A percentile compares a stretch with the other conserved stretches of the same genome.
Conservation (phyloP, 345 rosid genomes). For the Anacardium occidentale region DNA sequence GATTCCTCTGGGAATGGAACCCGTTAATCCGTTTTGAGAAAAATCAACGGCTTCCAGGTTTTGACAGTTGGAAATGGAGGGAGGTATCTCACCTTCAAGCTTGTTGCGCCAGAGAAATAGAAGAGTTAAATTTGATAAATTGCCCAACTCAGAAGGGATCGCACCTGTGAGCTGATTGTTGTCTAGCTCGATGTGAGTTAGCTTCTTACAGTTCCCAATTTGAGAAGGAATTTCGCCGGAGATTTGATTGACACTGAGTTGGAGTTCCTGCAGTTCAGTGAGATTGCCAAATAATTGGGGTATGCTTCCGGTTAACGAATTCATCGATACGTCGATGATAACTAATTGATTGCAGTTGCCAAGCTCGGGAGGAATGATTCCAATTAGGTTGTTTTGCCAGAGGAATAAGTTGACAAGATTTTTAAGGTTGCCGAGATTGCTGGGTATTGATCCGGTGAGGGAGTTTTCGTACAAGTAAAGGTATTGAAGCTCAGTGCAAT, state of each 20-base stretch:
- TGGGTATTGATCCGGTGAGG: slow-evolving; percentile 67
- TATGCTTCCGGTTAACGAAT: slow-evolving; percentile 69
- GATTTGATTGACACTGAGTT: slow-evolving; percentile 72
- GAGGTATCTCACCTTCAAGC: slow-evolving; percentile 72
- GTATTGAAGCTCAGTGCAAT: slow-evolving; percentile 66
- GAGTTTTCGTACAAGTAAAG: slow-evolving; percentile 80
- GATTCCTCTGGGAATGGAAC: slow-evolving; percentile 71
- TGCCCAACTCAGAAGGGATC: slow-evolving; percentile 64
- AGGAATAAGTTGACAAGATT: slow-evolving; percentile 58
- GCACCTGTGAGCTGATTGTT: slow-evolving; percentile 74
- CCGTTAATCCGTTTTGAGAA: slow-evolving; percentile 67
- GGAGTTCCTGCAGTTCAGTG: slow-evolving; percentile 56
- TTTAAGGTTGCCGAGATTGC: slow-evolving; percentile 47
- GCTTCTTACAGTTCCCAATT: slow-evolving; percentile 52
- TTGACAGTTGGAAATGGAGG: slow-evolving; percentile 56
- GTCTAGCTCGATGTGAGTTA: slow-evolving; percentile 77
- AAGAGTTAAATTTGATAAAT: slow-evolving; percentile 56
- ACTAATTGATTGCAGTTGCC: slow-evolving; percentile 58
- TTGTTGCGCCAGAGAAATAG: slow-evolving; percentile 83
- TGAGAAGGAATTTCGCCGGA: slow-evolving; percentile 65
- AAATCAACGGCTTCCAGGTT: slow-evolving; percentile 76
- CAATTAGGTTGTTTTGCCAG: slow-evolving; percentile 76
- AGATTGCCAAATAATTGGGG: slow-evolving; percentile 65
- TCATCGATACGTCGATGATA: slow-evolving; percentile 70
- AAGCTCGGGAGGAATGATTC: slow-evolving; percentile 65